Percentiles rank a stretch among this genome's conserved stretches.
Conservation (phyloP, 2,329 filamentous ascomycete species). For the Colletotrichum sp. region DNA sequence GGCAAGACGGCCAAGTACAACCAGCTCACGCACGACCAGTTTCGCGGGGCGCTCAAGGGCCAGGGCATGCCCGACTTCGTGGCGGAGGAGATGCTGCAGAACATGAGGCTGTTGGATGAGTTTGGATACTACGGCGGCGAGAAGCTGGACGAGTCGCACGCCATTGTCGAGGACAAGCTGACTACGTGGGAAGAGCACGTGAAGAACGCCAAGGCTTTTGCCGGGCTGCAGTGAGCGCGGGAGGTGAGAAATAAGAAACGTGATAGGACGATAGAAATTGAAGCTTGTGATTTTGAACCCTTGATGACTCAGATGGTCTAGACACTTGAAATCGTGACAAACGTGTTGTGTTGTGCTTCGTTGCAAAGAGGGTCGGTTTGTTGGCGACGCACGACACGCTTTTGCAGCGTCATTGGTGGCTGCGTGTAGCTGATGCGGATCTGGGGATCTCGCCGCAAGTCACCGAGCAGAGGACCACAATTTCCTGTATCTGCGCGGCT, state of each 20-base stretch:
- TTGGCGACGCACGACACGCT: not conserved
- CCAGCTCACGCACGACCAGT: conserved; percentile 37
- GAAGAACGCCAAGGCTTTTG: conserved; percentile 35
- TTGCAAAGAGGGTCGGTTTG: not conserved
- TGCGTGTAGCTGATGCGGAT: not conserved
- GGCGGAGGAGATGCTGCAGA: conserved; percentile 45
- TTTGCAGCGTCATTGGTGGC: not conserved
- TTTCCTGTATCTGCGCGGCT: not conserved
- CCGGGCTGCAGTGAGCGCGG: conserved; percentile 35
- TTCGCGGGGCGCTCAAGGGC: conserved; percentile 36
- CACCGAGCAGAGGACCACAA: not conserved
- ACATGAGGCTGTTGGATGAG: conserved; percentile 44
- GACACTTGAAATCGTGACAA: not conserved
- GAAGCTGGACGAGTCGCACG: conserved; percentile 33
- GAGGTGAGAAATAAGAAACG: not conserved
- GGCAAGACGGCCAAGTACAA: conserved; percentile 35
- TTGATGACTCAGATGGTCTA: not conserved
- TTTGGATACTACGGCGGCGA: conserved; percentile 45
- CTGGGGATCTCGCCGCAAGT: not conserved
- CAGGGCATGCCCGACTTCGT: conserved; percentile 24
- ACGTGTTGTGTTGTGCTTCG: not conserved
- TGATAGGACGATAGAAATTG: not conserved
- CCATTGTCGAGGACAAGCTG: conserved; percentile 38
- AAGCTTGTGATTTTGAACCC: not conserved
- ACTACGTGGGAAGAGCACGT: conserved; percentile 43